Percentiles rank a stretch among this genome's conserved stretches.
phyloP scores from a whole-genome alignment of 805 yeast species.

The Dipodascus albidus region DNA sequence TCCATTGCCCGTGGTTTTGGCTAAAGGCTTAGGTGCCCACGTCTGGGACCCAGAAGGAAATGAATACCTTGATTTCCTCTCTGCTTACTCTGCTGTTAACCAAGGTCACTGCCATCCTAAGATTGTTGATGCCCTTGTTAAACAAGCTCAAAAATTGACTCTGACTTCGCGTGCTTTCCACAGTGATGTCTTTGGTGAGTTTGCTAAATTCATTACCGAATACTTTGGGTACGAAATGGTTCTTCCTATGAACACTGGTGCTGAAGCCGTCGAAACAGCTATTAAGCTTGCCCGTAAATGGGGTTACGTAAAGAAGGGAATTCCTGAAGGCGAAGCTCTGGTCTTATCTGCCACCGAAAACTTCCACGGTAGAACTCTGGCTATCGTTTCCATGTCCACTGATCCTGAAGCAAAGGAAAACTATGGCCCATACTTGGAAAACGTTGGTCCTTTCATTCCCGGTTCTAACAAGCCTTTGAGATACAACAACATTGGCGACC shows the following conservation, averaged over 20 bases:
- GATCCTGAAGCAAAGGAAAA: conserved; percentile 84
- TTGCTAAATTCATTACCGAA: conserved; percentile 80
- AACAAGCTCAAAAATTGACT: conserved; percentile 78
- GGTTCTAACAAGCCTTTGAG: conserved; percentile 58
- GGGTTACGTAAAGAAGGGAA: conserved; percentile 86
- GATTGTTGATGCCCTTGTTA: conserved; percentile 71
- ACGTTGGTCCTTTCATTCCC: conserved; percentile 78
- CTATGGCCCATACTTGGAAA: conserved; percentile 81
- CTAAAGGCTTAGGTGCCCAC: conserved; percentile 77
- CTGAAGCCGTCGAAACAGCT: conserved; percentile 96
- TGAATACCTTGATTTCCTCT: conserved; percentile 81
- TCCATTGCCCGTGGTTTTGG: conserved; percentile 90
- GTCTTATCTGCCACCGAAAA: conserved; percentile 79
- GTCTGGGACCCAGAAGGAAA: conserved; percentile 99
- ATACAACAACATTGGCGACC: conserved; percentile 79
- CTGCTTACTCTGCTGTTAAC: conserved; percentile 95
- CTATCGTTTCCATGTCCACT: conserved; percentile 91
- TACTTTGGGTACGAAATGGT: conserved; percentile 86
- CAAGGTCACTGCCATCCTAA: conserved; percentile 98
- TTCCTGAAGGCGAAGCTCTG: conserved; percentile 74
- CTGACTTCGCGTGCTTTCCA: conserved; percentile 89
- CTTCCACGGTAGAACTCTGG: conserved; percentile 94
- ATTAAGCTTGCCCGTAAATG: conserved; percentile 92
- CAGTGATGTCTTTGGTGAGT: conserved; percentile 75
- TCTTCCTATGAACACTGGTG: conserved; percentile 97